Base-by-base conservation (phyloP, 2,329 filamentous ascomycete genomes). In the Alternaria triticimaculans region DNA sequence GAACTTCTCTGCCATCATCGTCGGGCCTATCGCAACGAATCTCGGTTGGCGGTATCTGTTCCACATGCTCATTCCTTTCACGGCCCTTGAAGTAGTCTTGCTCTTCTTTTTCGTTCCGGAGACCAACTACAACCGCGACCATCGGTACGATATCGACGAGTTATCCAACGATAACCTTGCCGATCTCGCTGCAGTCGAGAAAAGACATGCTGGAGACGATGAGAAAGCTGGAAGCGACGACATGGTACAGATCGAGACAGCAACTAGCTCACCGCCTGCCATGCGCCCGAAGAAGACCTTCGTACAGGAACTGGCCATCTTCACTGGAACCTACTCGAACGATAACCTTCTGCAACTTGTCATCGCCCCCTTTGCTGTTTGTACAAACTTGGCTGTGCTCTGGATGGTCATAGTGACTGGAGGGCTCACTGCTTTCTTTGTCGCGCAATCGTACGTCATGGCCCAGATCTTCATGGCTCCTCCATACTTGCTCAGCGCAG, bases 31-130 rank as follows among this genome's bases (percentile, higher is more conserved):
- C 41, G 70, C 74, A 23, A 70, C 65, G 3, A 76, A 78, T 18
- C 73, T 80, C 7, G 78, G 78, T 26, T 80, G 78, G 78, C 71
- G 70, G 46, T 80, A 78, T 61, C 81, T 84, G 0, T 83, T 85
- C 66, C 80, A 83, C 41, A 83, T 84, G 63, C 82, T 84, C 26
- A 81, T 81, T 54, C 82, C 84, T 33, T 80, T 85, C 62, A 81
- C 83, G 15, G 83, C 82, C 2, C 64, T 82, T 3, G 75, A 85
- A 54, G 74, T 82, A 18, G 66, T 84, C 14, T 72, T 83, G 3
- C 80, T 85, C 18, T 73, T 84, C 58, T 77, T 86, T 49, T 82
- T 86, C 59, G 84, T 86, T 4, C 84, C 84, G 0, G 85, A 87
- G 68, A 86, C 85, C 15, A 81, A 81, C 1, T 87, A 84, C 73